phyloP scores from a whole-genome alignment of 2,329 filamentous ascomycete genomes.

The Fusarium begoniae region DNA sequence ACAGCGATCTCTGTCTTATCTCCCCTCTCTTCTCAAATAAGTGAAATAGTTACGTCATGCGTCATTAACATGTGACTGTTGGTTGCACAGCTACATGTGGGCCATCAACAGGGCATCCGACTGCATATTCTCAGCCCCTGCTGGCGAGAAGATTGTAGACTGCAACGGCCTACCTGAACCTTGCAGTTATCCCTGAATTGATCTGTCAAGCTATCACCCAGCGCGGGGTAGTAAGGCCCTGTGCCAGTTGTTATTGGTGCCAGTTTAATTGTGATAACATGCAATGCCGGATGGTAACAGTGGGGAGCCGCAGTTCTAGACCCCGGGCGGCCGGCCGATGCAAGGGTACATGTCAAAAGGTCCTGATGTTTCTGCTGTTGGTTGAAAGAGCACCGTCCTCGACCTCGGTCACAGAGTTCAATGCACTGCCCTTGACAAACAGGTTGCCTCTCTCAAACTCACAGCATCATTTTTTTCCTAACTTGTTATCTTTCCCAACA shows the following conservation, averaged over 20 bases:
- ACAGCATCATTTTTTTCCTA: background rate
- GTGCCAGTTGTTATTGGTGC: background rate
- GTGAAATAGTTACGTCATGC: background rate
- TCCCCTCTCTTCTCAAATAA: accelerated
- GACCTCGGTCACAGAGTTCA: background rate
- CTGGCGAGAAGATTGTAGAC: background rate
- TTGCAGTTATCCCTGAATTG: background rate
- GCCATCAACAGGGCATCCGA: background rate
- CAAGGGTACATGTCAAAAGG: background rate
- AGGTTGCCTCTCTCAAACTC: background rate
- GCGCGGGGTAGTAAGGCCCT: background rate
- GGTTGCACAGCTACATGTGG: background rate
- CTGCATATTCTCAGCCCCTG: background rate
- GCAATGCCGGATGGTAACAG: background rate
- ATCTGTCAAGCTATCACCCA: background rate
- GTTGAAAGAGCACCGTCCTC: background rate
- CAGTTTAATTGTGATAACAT: background rate
- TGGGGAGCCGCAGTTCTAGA: background rate
- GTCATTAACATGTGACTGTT: background rate
- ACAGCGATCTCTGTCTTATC: background rate
- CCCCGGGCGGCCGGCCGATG: too few relatives aligned
- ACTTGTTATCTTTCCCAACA: background rate
- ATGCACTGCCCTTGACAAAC: background rate
- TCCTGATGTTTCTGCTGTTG: background rate
- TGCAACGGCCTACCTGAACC: background rate